Evolutionary conservation across 805 yeast species (phyloP).

Genomic region (Lipomyces chichibuensis): DNA sequence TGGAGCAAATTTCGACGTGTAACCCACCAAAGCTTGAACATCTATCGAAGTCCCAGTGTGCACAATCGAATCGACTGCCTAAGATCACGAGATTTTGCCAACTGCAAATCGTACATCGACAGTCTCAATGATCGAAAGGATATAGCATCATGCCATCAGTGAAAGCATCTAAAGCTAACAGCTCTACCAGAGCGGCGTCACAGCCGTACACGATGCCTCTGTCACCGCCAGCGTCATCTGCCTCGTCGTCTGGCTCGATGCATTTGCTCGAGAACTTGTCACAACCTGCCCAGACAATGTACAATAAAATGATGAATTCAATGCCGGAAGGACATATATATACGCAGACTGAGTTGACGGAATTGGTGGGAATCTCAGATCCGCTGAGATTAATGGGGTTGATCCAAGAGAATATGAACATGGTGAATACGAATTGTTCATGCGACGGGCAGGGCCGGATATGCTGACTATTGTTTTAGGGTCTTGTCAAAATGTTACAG

Average conservation of each 20-base stretch:
- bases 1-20: conserved; percentile 2
- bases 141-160: conserved; percentile 22
- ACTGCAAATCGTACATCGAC: neutral
- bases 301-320: conserved; percentile 28
- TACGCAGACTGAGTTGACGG: conserved; percentile 69
- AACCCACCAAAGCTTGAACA: conserved; percentile 10
- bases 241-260: conserved; percentile 8
- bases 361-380: conserved; percentile 51
- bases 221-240: conserved; percentile 11
- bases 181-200: conserved; percentile 15
- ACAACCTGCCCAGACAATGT: conserved; percentile 26
- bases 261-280: conserved; percentile 24
- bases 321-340: conserved; percentile 53
- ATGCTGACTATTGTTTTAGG: conserved; percentile 58
- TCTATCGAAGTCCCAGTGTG: conserved; percentile 1
- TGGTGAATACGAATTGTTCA: conserved; percentile 42
- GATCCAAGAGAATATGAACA: conserved; percentile 53
- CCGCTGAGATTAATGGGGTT: conserved; percentile 49
- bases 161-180: conserved; percentile 14
- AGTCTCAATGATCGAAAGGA: conserved; percentile 1
- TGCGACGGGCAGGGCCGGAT: conserved; percentile 45
- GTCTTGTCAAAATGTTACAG: conserved; percentile 69
- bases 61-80: neutral
- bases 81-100: neutral
- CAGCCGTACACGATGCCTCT: conserved; percentile 16